Evolutionary conservation across 352 stramenopile species (phyloP), one percentile per base, ranked within the genome.

Genomic region (Aphanomyces astaci): DNA sequence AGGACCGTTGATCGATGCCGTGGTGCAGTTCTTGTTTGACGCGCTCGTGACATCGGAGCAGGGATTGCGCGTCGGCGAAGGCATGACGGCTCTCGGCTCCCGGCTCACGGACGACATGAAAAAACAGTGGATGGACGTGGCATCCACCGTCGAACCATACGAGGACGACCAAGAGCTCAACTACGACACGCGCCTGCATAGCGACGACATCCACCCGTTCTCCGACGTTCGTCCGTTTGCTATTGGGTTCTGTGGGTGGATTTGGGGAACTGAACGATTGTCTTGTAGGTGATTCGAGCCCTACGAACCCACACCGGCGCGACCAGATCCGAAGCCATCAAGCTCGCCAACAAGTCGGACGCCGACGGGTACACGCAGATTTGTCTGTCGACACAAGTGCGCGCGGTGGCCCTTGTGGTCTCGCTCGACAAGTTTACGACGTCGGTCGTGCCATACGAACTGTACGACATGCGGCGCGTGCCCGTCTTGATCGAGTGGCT

Each of bases 181-280:
- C 43, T 86, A 90, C 39, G 70, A 64, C 15, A 79, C 94, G 60
- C 82, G 85, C n/a, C 73, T 95, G 19, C 87, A 95, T 62, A 94
- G 92, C 66, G 87, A 95, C 53, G 87, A 94, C 48, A 80, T 93
- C 9, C 83, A 94, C 63, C 81, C 84, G 19, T 68, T 94, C 32
- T 78, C 77, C 27, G 84, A 93, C 71, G 80, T 59, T 36, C 4
- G 30, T 0, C 1, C 25, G 25, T 55, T 59, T 0, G 25, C 11
- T 32, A 22, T 33, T 59, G 51, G 7, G 7, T 15, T 43, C 36
- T 15, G 15, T n/a, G n/a, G n/a, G n/a, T n/a, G n/a, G n/a, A n/a
- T n/a, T 15, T 43, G 36, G 15, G 36, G 7, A 43, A 43, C 24
- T 59, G 19, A 22, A 22, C 33, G 17, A 15, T 25, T 36, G 7